Evolutionary conservation across 2,329 filamentous ascomycete species (phyloP).

Genomic region (Colletotrichum tamarilloi): DNA sequence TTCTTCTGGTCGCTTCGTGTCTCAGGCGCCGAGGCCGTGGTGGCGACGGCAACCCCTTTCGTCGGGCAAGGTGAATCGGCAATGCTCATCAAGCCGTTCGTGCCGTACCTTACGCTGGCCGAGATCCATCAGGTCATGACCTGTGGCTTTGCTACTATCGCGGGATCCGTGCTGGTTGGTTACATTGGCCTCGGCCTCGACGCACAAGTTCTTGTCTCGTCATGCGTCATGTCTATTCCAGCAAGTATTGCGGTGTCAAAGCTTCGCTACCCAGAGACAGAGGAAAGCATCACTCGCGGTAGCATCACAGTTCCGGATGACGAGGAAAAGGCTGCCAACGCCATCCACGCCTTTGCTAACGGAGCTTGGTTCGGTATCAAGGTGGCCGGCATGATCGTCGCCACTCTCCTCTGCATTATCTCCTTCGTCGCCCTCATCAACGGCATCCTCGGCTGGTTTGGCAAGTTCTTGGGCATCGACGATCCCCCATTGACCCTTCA

Average conservation of each 20-base stretch:
- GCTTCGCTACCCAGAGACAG: constrained; percentile 77
- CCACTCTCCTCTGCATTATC: constrained; percentile 79
- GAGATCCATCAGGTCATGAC: constrained; percentile 83
- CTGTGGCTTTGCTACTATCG: constrained; percentile 80
- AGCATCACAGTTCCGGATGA: constrained; percentile 76
- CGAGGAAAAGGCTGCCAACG: constrained; percentile 70
- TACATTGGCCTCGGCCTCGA: constrained; percentile 79
- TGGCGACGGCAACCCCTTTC: constrained; percentile 80
- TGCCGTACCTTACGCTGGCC: constrained; percentile 76
- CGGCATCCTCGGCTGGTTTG: constrained; percentile 79
- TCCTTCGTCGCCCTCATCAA: constrained; percentile 75
- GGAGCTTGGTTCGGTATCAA: constrained; percentile 81
- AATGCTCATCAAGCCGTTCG: constrained; percentile 80
- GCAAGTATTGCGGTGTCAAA: constrained; percentile 79
- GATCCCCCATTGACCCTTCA: constrained; percentile 69
- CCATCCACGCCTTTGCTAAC: constrained; percentile 78
- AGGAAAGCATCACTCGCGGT: constrained; percentile 78
- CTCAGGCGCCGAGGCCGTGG: constrained; percentile 79
- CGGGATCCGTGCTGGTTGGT: constrained; percentile 76
- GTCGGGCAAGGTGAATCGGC: constrained; percentile 84
- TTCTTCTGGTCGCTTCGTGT: constrained; percentile 83
- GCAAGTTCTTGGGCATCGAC: constrained; percentile 74
- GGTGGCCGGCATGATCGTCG: constrained; percentile 79
- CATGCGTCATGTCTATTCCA: constrained; percentile 83
- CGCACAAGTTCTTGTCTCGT: constrained; percentile 77